A percentile compares a stretch with the other conserved stretches of the same genome.
phyloP scores from a whole-genome alignment of 2,329 filamentous ascomycete genomes.

The Aureobasidium uvarum region DNA sequence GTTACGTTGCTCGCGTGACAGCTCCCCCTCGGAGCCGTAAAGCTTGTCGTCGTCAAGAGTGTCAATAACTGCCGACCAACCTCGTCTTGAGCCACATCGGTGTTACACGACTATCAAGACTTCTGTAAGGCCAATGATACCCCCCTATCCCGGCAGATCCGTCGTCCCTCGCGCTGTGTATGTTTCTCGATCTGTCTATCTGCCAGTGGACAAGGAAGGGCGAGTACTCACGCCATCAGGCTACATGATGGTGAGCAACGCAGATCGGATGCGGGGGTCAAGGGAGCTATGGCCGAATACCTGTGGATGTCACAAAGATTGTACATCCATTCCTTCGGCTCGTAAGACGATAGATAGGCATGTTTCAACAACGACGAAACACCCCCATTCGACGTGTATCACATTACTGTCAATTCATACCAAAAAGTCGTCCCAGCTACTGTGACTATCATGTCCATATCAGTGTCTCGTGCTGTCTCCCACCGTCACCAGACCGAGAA shows the following conservation, averaged over 20 bases:
- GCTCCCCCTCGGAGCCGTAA: conserved; percentile 11
- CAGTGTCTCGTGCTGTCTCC: conserved; percentile 9
- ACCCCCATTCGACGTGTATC: neutral
- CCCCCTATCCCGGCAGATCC: neutral
- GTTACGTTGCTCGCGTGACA: conserved; percentile 25
- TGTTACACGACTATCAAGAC: neutral
- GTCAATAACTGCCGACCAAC: conserved; percentile 6
- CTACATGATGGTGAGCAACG: conserved; percentile 13
- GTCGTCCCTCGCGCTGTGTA: neutral
- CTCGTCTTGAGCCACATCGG: neutral
- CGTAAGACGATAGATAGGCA: neutral
- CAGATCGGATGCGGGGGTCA: conserved; percentile 20
- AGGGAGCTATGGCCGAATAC: conserved; percentile 25
- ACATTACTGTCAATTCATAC: neutral
- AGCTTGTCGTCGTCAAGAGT: conserved; percentile 12
- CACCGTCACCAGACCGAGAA: conserved; percentile 16
- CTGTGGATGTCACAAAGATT: neutral
- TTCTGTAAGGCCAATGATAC: neutral
- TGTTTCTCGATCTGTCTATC: neutral
- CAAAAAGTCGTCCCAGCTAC: neutral
- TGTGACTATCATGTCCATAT: neutral
- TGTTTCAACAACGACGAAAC: neutral
- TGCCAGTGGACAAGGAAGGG: neutral
- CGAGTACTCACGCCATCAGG: conserved; percentile 13
- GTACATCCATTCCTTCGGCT: conserved; percentile 13